A percentile compares a stretch with the other conserved stretches of the same genome.
These are phyloP conservation scores for Colletotrichum graminicola DNA, from an alignment of 2,329 filamentous ascomycete genomes.

Conservation along the genomic window DNA sequence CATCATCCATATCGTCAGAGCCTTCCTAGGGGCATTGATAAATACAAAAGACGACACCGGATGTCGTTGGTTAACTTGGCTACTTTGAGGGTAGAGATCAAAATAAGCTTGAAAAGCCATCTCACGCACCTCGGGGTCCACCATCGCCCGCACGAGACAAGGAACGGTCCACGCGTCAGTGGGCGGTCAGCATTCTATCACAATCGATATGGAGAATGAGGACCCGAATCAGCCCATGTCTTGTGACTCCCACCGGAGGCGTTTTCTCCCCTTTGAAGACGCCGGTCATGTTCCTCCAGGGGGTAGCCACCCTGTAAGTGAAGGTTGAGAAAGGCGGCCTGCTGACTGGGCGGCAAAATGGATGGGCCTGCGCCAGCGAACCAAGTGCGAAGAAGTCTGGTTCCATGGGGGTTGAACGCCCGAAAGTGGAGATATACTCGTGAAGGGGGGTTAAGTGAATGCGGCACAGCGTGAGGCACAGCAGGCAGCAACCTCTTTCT, in stretches of 20 bases:
- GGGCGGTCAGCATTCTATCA: background rate
- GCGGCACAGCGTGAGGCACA: constrained; percentile 7
- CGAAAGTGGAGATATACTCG: background rate
- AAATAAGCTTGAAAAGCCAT: background rate
- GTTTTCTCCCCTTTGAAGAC: background rate
- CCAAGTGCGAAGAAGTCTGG: background rate
- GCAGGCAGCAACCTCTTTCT: background rate
- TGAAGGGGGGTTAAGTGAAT: background rate
- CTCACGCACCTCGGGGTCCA: background rate
- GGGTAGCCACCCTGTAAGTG: background rate
- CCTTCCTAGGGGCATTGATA: background rate
- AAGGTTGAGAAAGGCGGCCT: background rate
- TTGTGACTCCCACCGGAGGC: background rate
- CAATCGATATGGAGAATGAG: background rate
- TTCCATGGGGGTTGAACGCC: too few relatives aligned
- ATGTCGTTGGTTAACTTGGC: background rate
- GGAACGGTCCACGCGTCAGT: background rate
- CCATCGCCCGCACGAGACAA: background rate
- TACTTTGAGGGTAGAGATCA: too few relatives aligned
- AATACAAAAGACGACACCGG: background rate
- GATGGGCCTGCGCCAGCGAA: background rate
- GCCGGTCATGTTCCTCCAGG: background rate
- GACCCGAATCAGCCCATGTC: background rate
- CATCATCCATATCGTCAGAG: background rate
- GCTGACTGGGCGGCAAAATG: background rate